These are phyloP conservation scores for Termitomyces sp. DNA, from an alignment of 768 basidiomycete species.

Conservation along the genomic window DNA sequence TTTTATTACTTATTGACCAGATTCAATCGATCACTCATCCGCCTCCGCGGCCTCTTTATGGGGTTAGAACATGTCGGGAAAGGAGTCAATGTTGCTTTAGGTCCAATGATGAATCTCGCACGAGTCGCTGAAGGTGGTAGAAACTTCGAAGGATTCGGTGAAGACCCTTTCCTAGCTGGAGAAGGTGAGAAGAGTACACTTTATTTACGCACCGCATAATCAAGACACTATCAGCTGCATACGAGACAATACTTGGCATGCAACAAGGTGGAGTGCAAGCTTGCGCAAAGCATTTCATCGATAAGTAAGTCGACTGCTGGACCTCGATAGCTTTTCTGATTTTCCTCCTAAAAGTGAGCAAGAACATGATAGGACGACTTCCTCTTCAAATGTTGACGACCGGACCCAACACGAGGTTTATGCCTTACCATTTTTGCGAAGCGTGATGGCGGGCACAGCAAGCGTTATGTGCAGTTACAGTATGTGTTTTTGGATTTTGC, in stretches of 20 bases:
- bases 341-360: conserved; percentile 44
- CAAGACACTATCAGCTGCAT: conserved; percentile 28
- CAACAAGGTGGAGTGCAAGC: conserved; percentile 79
- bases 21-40: conserved; percentile 49
- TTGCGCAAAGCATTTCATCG: conserved; percentile 79
- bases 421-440: conserved; percentile 59
- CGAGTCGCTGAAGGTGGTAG: conserved; percentile 59
- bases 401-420: conserved; percentile 75
- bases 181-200: conserved; percentile 24
- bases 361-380: conserved; percentile 49
- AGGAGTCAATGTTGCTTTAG: conserved; percentile 66
- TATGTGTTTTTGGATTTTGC: conserved; percentile 21
- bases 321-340: neutral
- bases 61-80: conserved; percentile 68
- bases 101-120: conserved; percentile 69
- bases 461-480: conserved; percentile 77
- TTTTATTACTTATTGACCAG: neutral
- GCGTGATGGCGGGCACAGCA: conserved; percentile 68
- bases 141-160: conserved; percentile 81
- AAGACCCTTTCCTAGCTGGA: conserved; percentile 68
- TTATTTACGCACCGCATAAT: too few relatives aligned
- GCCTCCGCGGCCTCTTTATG: conserved; percentile 62
- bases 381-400: conserved; percentile 71
- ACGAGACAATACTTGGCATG: conserved; percentile 79
- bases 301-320: conserved; percentile 44